Evolutionary conservation across 2,329 filamentous ascomycete genomes (phyloP).

Genomic region (Verticillium klebahnii): DNA sequence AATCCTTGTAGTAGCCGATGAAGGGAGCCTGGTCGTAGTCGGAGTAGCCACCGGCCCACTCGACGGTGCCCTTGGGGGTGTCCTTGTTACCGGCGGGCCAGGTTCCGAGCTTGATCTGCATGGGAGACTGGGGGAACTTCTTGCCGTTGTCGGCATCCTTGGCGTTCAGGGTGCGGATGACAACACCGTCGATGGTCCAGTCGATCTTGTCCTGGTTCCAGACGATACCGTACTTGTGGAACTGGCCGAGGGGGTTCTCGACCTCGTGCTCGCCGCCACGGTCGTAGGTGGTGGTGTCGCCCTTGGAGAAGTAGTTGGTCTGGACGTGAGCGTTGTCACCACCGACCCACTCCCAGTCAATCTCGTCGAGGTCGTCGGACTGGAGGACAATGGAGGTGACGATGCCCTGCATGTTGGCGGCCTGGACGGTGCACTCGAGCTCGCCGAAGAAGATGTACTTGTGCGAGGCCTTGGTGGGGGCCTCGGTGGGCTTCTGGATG

Average conservation of each 20-base stretch:
- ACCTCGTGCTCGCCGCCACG: slow-evolving; percentile 62
- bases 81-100: slow-evolving; percentile 57
- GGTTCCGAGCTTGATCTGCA: slow-evolving; percentile 65
- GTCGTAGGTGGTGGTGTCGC: slow-evolving; percentile 65
- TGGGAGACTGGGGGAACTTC: slow-evolving; percentile 68
- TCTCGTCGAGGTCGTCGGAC: slow-evolving; percentile 88
- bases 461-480: slow-evolving; percentile 67
- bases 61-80: slow-evolving; percentile 66
- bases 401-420: slow-evolving; percentile 76
- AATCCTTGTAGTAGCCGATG: slow-evolving; percentile 51
- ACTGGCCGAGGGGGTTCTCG: slow-evolving; percentile 44
- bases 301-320: slow-evolving; percentile 81
- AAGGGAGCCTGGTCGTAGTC: slow-evolving; percentile 49
- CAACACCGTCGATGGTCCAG: slow-evolving; percentile 60
- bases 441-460: slow-evolving; percentile 98
- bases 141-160: slow-evolving; percentile 53
- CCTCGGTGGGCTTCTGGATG: slow-evolving; percentile 63
- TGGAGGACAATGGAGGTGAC: slow-evolving; percentile 88
- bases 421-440: slow-evolving; percentile 73
- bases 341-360: slow-evolving; percentile 96
- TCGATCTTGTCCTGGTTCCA: slow-evolving; percentile 61
- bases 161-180: slow-evolving; percentile 61
- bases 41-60: slow-evolving; percentile 60
- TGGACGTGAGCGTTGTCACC: slow-evolving; percentile 71
- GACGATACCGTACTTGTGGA: slow-evolving; percentile 64